Conservation (phyloP, 441 rosid species). For the Manihot esculenta region DNA sequence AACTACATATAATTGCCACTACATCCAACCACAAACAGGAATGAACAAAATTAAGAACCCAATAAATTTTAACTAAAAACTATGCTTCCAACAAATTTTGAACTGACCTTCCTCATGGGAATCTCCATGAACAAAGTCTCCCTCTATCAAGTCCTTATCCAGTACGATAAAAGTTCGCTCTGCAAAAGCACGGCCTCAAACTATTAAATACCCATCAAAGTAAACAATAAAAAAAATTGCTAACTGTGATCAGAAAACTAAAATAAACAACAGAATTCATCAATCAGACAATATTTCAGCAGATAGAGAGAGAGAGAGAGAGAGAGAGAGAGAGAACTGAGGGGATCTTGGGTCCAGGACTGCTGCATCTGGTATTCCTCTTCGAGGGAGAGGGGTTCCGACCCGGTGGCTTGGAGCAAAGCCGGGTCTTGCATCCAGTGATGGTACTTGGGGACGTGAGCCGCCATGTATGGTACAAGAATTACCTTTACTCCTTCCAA, state of each 20-base stretch:
- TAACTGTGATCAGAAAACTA: background rate
- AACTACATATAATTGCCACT: background rate
- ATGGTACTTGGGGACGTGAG: slow-evolving; percentile 81
- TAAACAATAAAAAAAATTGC: background rate
- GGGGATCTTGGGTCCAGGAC: slow-evolving; percentile 89
- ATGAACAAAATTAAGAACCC: background rate
- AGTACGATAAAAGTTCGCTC: slow-evolving; percentile 87
- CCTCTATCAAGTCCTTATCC: slow-evolving; percentile 62
- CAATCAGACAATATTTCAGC: background rate
- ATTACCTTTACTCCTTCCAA: slow-evolving; percentile 74
- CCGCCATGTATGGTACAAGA: slow-evolving; percentile 75
- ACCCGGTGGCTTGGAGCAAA: slow-evolving; percentile 83
- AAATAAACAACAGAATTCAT: background rate
- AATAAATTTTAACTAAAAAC: background rate
- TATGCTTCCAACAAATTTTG: background rate
- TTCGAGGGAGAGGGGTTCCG: slow-evolving; percentile 84
- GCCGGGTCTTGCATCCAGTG: slow-evolving; percentile 86
- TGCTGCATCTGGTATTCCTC: slow-evolving; percentile 82
- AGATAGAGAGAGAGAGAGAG: too few relatives aligned
- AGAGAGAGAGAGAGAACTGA: slow-evolving; percentile 43
- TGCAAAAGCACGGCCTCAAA: slow-evolving; percentile 33
- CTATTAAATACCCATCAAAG: slow-evolving; percentile 5
- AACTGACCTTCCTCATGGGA: slow-evolving; percentile 70
- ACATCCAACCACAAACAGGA: background rate
- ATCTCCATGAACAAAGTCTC: slow-evolving; percentile 56